Evolutionary conservation across 495 filamentous ascomycete species (phyloP).

Genomic region (Aspergillus bridgeri): DNA sequence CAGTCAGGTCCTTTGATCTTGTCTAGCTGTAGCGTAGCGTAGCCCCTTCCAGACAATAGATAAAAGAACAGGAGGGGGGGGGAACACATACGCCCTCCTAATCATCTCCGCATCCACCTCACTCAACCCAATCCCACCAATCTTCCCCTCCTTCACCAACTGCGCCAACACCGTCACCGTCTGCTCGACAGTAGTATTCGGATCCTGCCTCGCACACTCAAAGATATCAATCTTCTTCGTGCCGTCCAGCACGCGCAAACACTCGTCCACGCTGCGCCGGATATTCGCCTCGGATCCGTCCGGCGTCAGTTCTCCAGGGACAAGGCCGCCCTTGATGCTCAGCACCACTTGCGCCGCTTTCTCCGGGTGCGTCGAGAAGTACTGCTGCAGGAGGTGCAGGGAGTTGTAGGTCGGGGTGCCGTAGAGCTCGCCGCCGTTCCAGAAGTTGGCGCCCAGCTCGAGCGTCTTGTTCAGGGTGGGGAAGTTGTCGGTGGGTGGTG

Average conservation of each 20-base stretch:
- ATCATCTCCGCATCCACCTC: conserved; percentile 75
- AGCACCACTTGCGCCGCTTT: conserved; percentile 58
- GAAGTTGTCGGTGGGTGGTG: conserved; percentile 60
- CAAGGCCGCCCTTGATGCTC: conserved; percentile 56
- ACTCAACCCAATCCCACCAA: conserved; percentile 72
- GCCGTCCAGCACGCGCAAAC: conserved; percentile 53
- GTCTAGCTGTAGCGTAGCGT: background rate
- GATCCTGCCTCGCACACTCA: conserved; percentile 71
- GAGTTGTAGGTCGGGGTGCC: conserved; percentile 67
- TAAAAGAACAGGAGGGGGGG: background rate
- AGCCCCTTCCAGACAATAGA: background rate
- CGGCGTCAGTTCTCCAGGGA: conserved; percentile 30
- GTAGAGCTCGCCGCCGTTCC: conserved; percentile 83
- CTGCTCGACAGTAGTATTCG: conserved; percentile 55
- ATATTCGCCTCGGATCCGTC: conserved; percentile 63
- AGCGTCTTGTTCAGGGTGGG: conserved; percentile 65
- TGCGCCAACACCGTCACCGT: conserved; percentile 55
- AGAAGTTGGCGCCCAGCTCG: conserved; percentile 64
- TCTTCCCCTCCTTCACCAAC: conserved; percentile 70
- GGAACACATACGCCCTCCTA: conserved; percentile 53
- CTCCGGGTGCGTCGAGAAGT: conserved; percentile 59
- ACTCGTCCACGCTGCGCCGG: conserved; percentile 64
- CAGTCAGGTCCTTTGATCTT: conserved; percentile 8
- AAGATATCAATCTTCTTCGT: conserved; percentile 84
- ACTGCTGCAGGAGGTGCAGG: conserved; percentile 53